Percentiles rank a stretch among this genome's conserved stretches.
Evolutionary conservation across 345 rosid genomes (phyloP).

Genomic region (Diplotaxis tenuifolia): DNA sequence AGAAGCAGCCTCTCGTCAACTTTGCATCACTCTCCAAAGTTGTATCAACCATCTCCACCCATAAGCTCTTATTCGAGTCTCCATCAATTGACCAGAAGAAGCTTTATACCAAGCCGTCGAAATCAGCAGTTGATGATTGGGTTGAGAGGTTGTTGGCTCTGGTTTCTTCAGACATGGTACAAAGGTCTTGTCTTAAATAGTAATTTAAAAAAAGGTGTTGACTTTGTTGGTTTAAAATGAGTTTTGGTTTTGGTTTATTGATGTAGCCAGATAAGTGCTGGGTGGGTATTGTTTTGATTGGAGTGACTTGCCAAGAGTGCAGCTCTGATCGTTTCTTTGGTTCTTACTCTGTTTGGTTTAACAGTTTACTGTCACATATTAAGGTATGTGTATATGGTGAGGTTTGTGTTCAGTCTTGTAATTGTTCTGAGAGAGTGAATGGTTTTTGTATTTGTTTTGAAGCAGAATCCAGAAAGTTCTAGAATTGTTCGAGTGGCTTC

Average conservation of each 20-base stretch:
- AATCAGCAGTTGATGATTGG: slow-evolving; percentile 76
- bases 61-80: slow-evolving; percentile 53
- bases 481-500: slow-evolving; percentile 76
- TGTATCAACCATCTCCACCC: slow-evolving; percentile 46
- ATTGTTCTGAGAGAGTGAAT: neutral
- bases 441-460: slow-evolving; percentile 20
- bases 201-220: neutral
- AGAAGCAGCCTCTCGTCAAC: slow-evolving; percentile 42
- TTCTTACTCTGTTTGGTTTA: slow-evolving; percentile 63
- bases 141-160: slow-evolving; percentile 45
- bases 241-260: neutral
- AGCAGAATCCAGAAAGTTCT: slow-evolving; percentile 62
- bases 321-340: slow-evolving; percentile 57
- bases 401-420: neutral
- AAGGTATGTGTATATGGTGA: slow-evolving; percentile 46
- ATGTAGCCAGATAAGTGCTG: slow-evolving; percentile 81
- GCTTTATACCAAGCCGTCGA: slow-evolving; percentile 41
- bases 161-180: slow-evolving; percentile 54
- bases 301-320: slow-evolving; percentile 77
- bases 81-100: slow-evolving; percentile 33
- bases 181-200: neutral
- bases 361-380: slow-evolving; percentile 49
- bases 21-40: slow-evolving; percentile 44
- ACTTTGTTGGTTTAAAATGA: neutral
- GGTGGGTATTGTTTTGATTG: slow-evolving; percentile 74